Base-by-base conservation (phyloP, 257 asterid species). In the Anisodus acutangulus region DNA sequence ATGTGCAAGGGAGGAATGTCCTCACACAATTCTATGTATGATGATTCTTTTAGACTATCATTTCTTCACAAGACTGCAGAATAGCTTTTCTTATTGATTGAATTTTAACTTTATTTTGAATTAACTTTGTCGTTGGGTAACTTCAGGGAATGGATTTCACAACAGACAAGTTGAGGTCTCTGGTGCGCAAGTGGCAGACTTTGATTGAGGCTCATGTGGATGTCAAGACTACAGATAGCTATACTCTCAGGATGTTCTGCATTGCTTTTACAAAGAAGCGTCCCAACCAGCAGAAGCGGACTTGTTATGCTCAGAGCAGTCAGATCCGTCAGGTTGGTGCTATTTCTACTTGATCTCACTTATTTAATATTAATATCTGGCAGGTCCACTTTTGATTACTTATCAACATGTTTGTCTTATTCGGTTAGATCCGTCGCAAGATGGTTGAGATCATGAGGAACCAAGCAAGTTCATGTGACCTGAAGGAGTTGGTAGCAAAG, bases 251-350 rank as follows among this genome's bases (percentile, higher is more conserved):
- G 71, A 22, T 91, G 89, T 92, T 92, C 87, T 90, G 93, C 89
- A 92, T 92, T 83, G 96, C 89, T 76, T 92, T 92, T 78, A 91
- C 96, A 3, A 92, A 91, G 88, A 92, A 92, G 90, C 94, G 96
- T 84, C 90, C 87, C 17, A 92, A 92, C 88, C 96, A 92, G 89
- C 96, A 92, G 88, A 92, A 91, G 90, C 84, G 91, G 64, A 92
- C 93, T 2, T 91, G 94, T 55, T 92, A 92, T 81, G 96, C 96
- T 2, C 93, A 92, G 84, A 84, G 94, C 0, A 91, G 94, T 88
- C 97, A 92, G 84, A 90, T 91, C 69, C 93, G 92, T 49, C 94
- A 92, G 87, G 95, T 92, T 72, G 47, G 59, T 55, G 39, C 68
- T 80, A 11, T 71, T 51, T 53, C 26, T 12, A 53, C 26, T 26